Base-by-base conservation (phyloP, 495 filamentous ascomycete genomes). In the Acidomyces sp. region DNA sequence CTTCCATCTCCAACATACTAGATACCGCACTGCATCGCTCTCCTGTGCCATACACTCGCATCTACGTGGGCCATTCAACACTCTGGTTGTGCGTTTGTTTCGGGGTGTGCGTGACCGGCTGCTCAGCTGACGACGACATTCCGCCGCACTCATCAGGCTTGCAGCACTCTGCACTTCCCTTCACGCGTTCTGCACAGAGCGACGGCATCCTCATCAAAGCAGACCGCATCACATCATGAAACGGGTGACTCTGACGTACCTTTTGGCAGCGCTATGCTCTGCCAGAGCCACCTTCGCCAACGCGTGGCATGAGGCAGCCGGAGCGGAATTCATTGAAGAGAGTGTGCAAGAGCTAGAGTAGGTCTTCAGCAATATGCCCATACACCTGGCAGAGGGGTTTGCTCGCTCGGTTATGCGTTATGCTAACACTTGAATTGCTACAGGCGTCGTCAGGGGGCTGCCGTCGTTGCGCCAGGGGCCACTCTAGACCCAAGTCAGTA, bases 381-480 rank as follows among this genome's bases (percentile, higher is more conserved):
- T 18, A 6, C 31, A 12, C 9, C 31, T 6, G 31, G 9, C 7
- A 15, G 12, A 12, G 6, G 9, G 20, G 6, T 12, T 6, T 18
- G 16, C 13, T 16, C 31, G 9, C 31, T 6, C 9, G 16, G 12
- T 34, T 12, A 34, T 18, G 6, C 13, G 9, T 12, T 34, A 15
- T 34, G 31, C 15, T 16, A 15, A 7, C 26, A 13, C 26, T 12
- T 18, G 20, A 18, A 34, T 9, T 34, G 12, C 31, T 12, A 4
- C 45, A 48, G 39, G 27, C 26, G 21, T 19, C 43, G 43, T 20
- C 43, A 43, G 37, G 38, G 38, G 15, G 37, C 23, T 34, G 22
- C 3, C 40, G 42, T 38, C 10, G 37, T 31, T 13, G 22, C 11
- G 13, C 25, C 34, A 1, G 35, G 20, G 11, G 26, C 34, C 7